phyloP scores from a whole-genome alignment of 2,329 filamentous ascomycete species.

The Hirsutella minnesotensis region DNA sequence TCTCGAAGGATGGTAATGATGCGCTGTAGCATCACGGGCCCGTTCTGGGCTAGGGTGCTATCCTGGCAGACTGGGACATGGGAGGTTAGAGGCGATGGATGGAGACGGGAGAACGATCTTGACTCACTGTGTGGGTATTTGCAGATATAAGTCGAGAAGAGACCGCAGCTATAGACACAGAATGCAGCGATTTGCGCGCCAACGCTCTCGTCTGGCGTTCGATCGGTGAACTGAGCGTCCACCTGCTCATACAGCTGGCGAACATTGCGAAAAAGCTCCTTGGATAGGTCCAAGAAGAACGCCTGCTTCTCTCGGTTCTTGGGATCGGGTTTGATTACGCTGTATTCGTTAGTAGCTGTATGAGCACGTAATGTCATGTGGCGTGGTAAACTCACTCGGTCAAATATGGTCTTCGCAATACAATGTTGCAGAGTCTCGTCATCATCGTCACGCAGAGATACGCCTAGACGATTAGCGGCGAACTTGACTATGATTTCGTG shows the following conservation, averaged over 20 bases:
- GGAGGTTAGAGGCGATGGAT: neutral
- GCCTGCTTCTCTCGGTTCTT: slow-evolving; percentile 22
- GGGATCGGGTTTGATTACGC: slow-evolving; percentile 29
- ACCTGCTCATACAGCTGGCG: slow-evolving; percentile 36
- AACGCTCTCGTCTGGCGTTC: slow-evolving; percentile 33
- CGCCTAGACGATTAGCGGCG: slow-evolving; percentile 22
- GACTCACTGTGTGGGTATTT: slow-evolving; percentile 37
- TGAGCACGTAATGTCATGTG: too few species aligned
- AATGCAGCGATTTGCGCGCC: slow-evolving; percentile 44
- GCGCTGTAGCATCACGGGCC: slow-evolving; percentile 32
- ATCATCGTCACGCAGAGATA: slow-evolving; percentile 45
- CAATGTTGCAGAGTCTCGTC: slow-evolving; percentile 43
- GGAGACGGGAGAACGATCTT: neutral
- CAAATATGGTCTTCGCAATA: slow-evolving; percentile 41
- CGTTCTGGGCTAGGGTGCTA: slow-evolving; percentile 23
- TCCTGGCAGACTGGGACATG: slow-evolving; percentile 29
- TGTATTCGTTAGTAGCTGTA: slow-evolving; percentile 13
- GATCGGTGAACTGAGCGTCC: slow-evolving; percentile 35
- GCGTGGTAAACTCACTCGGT: slow-evolving; percentile 39
- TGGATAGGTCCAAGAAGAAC: slow-evolving; percentile 32
- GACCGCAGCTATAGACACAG: slow-evolving; percentile 41
- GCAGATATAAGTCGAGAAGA: slow-evolving; percentile 38
- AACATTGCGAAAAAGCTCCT: slow-evolving; percentile 37
- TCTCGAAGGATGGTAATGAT: slow-evolving; percentile 33
- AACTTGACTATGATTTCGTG: neutral